These are phyloP conservation scores for Penicillium soppii DNA, from an alignment of 495 filamentous ascomycete species.

Conservation along the genomic window DNA sequence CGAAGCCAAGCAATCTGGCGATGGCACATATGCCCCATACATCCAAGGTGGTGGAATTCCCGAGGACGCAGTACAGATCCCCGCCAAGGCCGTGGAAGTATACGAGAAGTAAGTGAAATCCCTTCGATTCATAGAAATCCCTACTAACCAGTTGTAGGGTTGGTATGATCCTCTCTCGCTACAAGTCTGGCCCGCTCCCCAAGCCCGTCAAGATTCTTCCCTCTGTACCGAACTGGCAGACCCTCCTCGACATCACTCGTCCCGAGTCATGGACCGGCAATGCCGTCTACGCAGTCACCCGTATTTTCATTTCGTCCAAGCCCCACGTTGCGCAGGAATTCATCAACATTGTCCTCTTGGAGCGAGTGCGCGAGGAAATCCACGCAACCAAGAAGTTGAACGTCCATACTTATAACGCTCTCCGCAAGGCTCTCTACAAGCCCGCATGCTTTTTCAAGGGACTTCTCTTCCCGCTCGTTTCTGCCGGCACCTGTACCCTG, in stretches of 20 bases:
- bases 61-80: conserved; percentile 82
- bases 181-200: conserved; percentile 91
- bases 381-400: conserved; percentile 88
- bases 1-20: conserved; percentile 64
- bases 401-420: conserved; percentile 86
- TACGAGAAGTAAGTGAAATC: conserved; percentile 71
- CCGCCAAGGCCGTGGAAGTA: conserved; percentile 89
- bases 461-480: conserved; percentile 84
- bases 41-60: conserved; percentile 51
- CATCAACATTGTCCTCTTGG: conserved; percentile 76
- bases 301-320: conserved; percentile 82
- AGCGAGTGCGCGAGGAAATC: conserved; percentile 85
- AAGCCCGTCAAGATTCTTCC: conserved; percentile 98
- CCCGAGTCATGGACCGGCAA: conserved; percentile 88
- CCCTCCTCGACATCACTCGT: conserved; percentile 75
- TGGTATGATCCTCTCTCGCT: conserved; percentile 82
- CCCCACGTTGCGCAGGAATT: conserved; percentile 75
- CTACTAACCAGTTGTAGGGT: conserved; percentile 54
- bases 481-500: conserved; percentile 74
- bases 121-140: background rate
- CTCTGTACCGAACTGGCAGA: conserved; percentile 85
- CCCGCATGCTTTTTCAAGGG: conserved; percentile 97
- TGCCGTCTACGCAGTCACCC: conserved; percentile 79
- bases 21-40: conserved; percentile 27
- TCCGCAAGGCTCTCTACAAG: conserved; percentile 94